A percentile compares a stretch with the other conserved stretches of the same genome.
These are phyloP conservation scores for Ajuga chamaepitys DNA, from an alignment of 257 asterid species.

Conservation along the genomic window DNA sequence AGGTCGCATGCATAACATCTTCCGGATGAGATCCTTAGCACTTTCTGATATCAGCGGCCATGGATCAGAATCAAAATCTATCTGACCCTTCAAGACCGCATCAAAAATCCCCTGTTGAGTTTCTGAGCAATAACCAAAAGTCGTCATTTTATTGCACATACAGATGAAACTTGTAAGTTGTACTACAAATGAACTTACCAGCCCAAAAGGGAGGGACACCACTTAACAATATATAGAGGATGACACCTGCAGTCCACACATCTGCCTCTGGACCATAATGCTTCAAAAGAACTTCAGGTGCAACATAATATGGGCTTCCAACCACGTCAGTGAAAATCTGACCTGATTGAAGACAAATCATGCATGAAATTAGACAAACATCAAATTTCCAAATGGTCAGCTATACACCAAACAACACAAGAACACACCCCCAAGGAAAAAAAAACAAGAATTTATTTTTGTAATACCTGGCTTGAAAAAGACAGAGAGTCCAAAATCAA, in stretches of 20 bases:
- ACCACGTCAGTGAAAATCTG: slow-evolving; percentile 91
- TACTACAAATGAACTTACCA: slow-evolving; percentile 36
- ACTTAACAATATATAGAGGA: slow-evolving; percentile 80
- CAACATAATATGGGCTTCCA: slow-evolving; percentile 97
- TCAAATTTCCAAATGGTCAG: not conserved
- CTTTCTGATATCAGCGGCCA: slow-evolving; percentile 41
- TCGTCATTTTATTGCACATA: slow-evolving; percentile 5
- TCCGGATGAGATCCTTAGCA: slow-evolving; percentile 33
- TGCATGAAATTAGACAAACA: slow-evolving; percentile 5
- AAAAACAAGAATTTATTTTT: not conserved
- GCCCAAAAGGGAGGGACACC: slow-evolving; percentile 99
- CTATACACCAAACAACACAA: not conserved
- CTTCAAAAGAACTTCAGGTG: slow-evolving; percentile 96
- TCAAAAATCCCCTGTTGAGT: slow-evolving; percentile 36
- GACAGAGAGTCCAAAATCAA: slow-evolving; percentile 94
- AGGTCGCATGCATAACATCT: slow-evolving; percentile 68
- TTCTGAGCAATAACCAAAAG: slow-evolving; percentile 32
- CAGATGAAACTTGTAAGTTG: not conserved
- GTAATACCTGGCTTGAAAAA: slow-evolving; percentile 88
- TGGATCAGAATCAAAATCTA: slow-evolving; percentile 39
- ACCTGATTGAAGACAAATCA: slow-evolving; percentile 37
- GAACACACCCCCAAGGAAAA: not conserved
- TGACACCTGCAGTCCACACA: slow-evolving; percentile 98
- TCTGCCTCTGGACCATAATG: slow-evolving; percentile 92
- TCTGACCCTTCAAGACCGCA: slow-evolving; percentile 32